Evolutionary conservation across 805 yeast genomes (phyloP), one percentile per base, ranked within the genome.

Genomic region (Pichia manshurica): DNA sequence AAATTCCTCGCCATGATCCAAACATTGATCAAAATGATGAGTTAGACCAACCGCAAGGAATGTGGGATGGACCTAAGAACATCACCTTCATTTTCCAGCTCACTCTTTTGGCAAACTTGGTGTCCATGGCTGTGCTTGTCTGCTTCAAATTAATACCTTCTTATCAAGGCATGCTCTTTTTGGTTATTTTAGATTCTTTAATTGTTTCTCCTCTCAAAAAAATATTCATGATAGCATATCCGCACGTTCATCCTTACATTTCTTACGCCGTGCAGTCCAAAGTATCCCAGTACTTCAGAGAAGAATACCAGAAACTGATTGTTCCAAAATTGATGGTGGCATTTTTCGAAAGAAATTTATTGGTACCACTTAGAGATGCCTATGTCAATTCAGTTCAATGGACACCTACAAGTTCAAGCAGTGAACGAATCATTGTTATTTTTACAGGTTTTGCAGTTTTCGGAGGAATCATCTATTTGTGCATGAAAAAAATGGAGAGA

Each of bases 401-500:
- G 59, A 46, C 57, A n/a, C 65, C 65, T 15, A 46, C 55, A 13
- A 39, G 55, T 19, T 36, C 44, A 12, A 8, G 36, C 2, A 29
- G 38, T 23, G 65, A 63, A 41, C 50, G 63, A 35, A 20, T 48
- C 1, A 8, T 47, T 4, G 54, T 57, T 10, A 22, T 52, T 12
- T 15, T 43, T 3, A n/a, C 53, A 10, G 68, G 68, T 5, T 59
- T 58, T 39, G 3, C 42, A 1, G 28, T 47, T 3, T 23, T 56
- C 12, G 54, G 49, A 1, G 4, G 46, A 2, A 13, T 45, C 0
- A 42, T 61, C 6, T 39, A 39, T 13, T 16, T 45, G 0, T 23
- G 49, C 3, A 63, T 64, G 67, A 42, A 50, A 32, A 47, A 46
- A 22, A 42, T 64, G 44, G 68, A 65, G 44, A 52, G 42, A 5